phyloP scores from a whole-genome alignment of 163 green algal species.

The Chlamydomonas reinhardtii region DNA sequence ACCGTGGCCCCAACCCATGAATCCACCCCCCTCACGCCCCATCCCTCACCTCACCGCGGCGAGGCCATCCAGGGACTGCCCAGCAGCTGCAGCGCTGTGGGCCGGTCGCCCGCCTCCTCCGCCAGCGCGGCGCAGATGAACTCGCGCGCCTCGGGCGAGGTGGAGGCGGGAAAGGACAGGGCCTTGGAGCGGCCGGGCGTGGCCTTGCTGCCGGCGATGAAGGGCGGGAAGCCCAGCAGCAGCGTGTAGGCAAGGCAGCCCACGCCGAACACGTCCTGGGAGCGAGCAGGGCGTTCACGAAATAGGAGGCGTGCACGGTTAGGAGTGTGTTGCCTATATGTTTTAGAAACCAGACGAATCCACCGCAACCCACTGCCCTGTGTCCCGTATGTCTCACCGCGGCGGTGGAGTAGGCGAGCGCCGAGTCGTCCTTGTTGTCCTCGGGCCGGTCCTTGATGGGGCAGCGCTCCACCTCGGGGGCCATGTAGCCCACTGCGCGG shows the following conservation, averaged over 20 bases:
- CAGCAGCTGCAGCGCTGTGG: slow-evolving; percentile 7
- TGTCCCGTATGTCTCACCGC: slow-evolving; percentile 35
- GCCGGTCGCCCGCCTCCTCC: not conserved
- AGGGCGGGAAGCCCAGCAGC: not conserved
- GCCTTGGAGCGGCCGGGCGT: too few relatives aligned
- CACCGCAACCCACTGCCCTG: too few relatives aligned
- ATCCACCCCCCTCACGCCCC: too few relatives aligned
- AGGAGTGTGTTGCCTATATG: too few relatives aligned
- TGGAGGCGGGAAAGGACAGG: not conserved
- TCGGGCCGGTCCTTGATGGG: slow-evolving; percentile 80
- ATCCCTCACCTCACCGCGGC: too few relatives aligned
- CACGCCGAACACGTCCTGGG: not conserved
- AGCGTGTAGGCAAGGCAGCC: not conserved
- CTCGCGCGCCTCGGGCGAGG: not conserved
- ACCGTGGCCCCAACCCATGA: too few relatives aligned
- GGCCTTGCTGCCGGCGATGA: not conserved
- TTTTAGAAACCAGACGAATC: too few relatives aligned
- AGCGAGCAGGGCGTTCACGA: too few relatives aligned
- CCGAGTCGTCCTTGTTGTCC: slow-evolving; percentile 76
- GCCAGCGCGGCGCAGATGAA: not conserved
- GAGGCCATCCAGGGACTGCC: not conserved
- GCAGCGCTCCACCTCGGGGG: slow-evolving; percentile 78
- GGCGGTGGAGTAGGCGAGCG: slow-evolving; percentile 41
- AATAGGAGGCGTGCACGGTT: too few relatives aligned
- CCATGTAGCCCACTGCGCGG: slow-evolving; percentile 59